Conservation (phyloP, 805 yeast genomes). For the Candida silvicultrix region DNA sequence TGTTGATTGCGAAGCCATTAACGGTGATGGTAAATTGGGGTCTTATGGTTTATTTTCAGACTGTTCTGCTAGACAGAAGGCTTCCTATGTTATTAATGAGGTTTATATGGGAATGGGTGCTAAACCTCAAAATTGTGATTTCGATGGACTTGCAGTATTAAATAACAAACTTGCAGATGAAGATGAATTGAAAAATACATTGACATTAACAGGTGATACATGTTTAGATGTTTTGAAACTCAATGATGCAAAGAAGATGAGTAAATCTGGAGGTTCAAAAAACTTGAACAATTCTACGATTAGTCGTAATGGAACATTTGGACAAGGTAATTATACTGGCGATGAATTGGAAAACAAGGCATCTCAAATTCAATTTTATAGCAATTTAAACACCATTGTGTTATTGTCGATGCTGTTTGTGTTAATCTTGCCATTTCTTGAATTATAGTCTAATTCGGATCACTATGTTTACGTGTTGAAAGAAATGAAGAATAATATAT, state of each 20-base stretch:
- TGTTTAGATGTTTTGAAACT: constrained; percentile 13
- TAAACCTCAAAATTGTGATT: constrained; percentile 19
- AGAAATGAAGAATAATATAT: no score
- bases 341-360: not conserved
- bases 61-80: constrained; percentile 57
- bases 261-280: not conserved
- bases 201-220: constrained; percentile 10
- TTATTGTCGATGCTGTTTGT: not conserved
- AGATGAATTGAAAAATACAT: constrained; percentile 5
- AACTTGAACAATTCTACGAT: not conserved
- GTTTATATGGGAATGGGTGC: constrained; percentile 48
- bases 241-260: constrained; percentile 3
- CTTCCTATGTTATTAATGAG: constrained; percentile 54
- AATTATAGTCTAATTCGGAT: not conserved
- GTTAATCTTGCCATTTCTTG: not conserved
- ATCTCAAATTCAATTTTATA: not conserved
- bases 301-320: not conserved
- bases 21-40: constrained; percentile 52
- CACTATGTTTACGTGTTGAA: no score
- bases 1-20: constrained; percentile 54
- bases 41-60: constrained; percentile 61
- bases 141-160: constrained; percentile 15
- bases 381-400: not conserved
- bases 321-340: not conserved
- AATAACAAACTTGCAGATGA: constrained; percentile 6